Evolutionary conservation across 2,329 filamentous ascomycete genomes (phyloP), one percentile per base, ranked within the genome.

Genomic region (Xylariaceae sp.): DNA sequence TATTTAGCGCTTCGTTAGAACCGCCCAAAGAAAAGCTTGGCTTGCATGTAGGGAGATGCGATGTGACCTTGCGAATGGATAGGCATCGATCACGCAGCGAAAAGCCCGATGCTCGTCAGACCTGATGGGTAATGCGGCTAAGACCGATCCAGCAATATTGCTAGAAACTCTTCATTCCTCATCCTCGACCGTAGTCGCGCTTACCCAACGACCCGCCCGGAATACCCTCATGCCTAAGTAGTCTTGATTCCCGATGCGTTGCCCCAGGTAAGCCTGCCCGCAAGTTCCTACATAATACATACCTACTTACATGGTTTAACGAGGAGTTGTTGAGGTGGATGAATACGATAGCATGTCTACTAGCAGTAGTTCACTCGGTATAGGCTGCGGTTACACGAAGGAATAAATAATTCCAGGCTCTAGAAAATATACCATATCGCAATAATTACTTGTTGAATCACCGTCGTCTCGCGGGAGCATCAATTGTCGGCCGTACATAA

Each of bases 71-170:
- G 32, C n/a, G 32, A 37, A 37, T 3, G 9, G 32, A 10, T 14
- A 37, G 32, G 12, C 51, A 40, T 50, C 58, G 58, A 61, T 61
- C 55, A 12, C 40, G 29, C 29, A 58, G 47, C 58, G 41, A 59
- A 56, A 61, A 52, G 55, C 58, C 55, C 58, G 58, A 61, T 61
- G 52, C 9, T 45, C 46, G 55, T 58, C 52, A 44, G 41, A 52
- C 50, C 45, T 44, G 52, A 52, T 52, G 40, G 49, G 50, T 44
- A 29, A 52, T 32, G 40, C 26, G 6, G 48, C 21, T 40, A 37
- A 20, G 40, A 46, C 44, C 6, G n/a, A 29, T 46, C 23, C 26
- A 23, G 21, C 26, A 40, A 40, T 18, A 7, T 48, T 37, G 32
- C 6, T 4, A 20, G 45, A 48, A 48, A 48, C 14, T 37, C 32